Evolutionary conservation across 2,329 filamentous ascomycete species (phyloP).

Genomic region (Diaporthe nobilis): DNA sequence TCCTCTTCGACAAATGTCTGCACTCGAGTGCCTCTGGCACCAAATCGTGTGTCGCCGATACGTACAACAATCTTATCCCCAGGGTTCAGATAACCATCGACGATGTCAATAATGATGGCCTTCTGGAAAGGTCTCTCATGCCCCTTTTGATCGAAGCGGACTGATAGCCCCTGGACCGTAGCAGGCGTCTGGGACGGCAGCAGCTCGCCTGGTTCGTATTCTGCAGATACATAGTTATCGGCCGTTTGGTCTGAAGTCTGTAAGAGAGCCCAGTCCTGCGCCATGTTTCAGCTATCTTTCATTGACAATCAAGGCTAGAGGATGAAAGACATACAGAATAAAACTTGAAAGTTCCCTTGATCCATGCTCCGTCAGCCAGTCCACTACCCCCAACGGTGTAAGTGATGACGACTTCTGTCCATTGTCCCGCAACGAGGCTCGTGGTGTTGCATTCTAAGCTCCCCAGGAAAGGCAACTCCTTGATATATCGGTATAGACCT

Average conservation of each 20-base stretch:
- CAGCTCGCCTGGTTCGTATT: conserved; percentile 48
- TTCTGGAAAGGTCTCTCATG: conserved; percentile 56
- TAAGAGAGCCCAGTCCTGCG: conserved; percentile 52
- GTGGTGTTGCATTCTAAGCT: conserved; percentile 46
- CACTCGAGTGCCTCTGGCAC: conserved; percentile 50
- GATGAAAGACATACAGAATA: conserved; percentile 46
- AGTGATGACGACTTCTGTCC: conserved; percentile 49
- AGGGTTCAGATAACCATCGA: conserved; percentile 55
- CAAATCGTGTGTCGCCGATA: conserved; percentile 51
- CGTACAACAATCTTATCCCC: conserved; percentile 52
- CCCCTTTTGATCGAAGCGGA: conserved; percentile 56
- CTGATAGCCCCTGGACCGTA: conserved; percentile 51
- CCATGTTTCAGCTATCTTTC: not conserved
- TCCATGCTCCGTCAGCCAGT: conserved; percentile 54
- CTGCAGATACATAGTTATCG: conserved; percentile 53
- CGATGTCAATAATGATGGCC: conserved; percentile 54
- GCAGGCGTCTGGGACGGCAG: conserved; percentile 50
- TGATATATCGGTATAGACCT: conserved; percentile 49
- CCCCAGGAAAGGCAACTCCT: conserved; percentile 49
- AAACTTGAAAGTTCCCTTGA: conserved; percentile 56
- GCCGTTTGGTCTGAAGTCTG: conserved; percentile 50
- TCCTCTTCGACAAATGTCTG: conserved; percentile 54
- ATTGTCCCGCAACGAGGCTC: conserved; percentile 48
- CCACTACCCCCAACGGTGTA: conserved; percentile 51
- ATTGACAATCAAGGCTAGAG: not conserved